Evolutionary conservation across 2,329 filamentous ascomycete genomes (phyloP), one percentile per base, ranked within the genome.

Genomic region (Polychaeton citri): DNA sequence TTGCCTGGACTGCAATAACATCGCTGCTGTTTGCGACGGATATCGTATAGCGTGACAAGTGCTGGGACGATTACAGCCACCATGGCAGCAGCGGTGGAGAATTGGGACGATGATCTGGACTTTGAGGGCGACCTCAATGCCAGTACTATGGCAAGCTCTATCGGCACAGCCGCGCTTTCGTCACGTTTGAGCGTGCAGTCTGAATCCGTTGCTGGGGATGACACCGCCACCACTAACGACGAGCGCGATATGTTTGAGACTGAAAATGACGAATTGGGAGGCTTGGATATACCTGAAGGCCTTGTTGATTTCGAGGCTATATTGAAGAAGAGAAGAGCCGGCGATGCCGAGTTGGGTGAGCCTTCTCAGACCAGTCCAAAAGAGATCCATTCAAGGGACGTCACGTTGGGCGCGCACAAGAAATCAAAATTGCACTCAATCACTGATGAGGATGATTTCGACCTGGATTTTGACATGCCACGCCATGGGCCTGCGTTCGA

Each of bases 241-340:
- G 24, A 28, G 24, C 24, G 24, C 24, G 24, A 28, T 15, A 28
- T 28, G 24, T 28, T 28, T 17, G 90, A 95, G 63, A 96, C 87
- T 53, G 88, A 95, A 53, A 87, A 94, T 47, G 88, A 96, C 57
- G 81, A 82, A 5, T 72, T 96, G 41, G 83, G 90, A 41, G 88
- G 88, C n/a, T 69, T 98, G 10, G 67, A 94, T 15, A 68, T 96
- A 13, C 90, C 90, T 0, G 71, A 73, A 36, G 87, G 86, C 1
- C 84, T 84, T 15, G 67, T 98, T 35, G 79, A 94, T 58, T 81
- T 96, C 50, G 73, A 74, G 28, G 79, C 85, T 44, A 77, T 85
- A 35, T 65, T 96, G 30, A 78, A 80, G 49, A 78, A 76, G 52
- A 72, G 81, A 42, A 76, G 81, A 51, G 72, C 65, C 34, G 56